A percentile compares a stretch with the other conserved stretches of the same genome.
These are phyloP conservation scores for Schwanniomyces occidentalis DNA, from an alignment of 805 yeast genomes.

Conservation along the genomic window DNA sequence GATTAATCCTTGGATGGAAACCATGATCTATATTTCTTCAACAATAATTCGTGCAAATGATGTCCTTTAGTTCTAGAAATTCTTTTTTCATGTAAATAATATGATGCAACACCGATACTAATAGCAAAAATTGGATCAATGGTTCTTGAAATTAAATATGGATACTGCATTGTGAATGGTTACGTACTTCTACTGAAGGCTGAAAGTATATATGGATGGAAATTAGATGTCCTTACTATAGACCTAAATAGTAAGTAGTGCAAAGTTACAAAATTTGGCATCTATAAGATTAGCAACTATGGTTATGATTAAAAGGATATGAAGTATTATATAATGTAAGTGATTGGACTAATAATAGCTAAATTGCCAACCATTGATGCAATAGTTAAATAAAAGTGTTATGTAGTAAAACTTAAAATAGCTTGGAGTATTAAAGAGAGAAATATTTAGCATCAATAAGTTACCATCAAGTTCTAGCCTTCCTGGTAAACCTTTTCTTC, in stretches of 20 bases:
- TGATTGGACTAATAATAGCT: no score
- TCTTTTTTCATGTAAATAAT: constrained; percentile 61
- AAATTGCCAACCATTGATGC: no score
- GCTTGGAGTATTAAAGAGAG: no score
- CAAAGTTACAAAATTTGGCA: neutral
- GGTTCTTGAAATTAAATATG: constrained; percentile 51
- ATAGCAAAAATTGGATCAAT: constrained; percentile 69
- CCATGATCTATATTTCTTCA: constrained; percentile 20
- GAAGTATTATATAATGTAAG: no score
- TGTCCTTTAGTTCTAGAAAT: constrained; percentile 61
- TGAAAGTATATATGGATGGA: neutral
- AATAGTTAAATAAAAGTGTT: no score
- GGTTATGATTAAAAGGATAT: no score
- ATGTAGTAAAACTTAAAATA: no score
- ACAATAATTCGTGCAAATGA: constrained; percentile 52
- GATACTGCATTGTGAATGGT: constrained; percentile 34
- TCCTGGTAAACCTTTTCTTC: constrained; percentile 35
- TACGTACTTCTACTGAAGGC: neutral
- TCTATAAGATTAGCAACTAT: no score
- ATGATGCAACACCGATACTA: constrained; percentile 61
- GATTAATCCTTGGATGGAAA: neutral
- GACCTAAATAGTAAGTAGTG: neutral
- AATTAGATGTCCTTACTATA: neutral
- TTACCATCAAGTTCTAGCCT: constrained; percentile 5
- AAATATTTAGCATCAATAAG: no score